Conservation (phyloP, 2,329 filamentous ascomycete species). For the Berkeleyomyces rouxiae region DNA sequence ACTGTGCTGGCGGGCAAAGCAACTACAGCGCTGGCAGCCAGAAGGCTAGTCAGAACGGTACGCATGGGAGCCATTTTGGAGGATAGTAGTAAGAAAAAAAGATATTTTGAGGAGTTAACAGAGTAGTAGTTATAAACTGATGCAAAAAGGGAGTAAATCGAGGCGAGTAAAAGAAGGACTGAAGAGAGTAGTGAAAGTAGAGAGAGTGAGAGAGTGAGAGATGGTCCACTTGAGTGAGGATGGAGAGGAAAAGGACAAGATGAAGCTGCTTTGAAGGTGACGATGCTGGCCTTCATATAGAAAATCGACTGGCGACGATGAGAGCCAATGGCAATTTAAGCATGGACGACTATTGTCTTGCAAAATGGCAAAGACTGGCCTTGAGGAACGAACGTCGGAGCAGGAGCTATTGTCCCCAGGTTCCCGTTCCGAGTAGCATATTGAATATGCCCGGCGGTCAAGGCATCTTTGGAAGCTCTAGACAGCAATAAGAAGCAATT, state of each 20-base stretch:
- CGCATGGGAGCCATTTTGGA: constrained; percentile 10
- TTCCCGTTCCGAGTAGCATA: background rate
- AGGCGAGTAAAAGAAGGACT: background rate
- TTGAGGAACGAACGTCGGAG: background rate
- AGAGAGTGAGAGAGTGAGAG: background rate
- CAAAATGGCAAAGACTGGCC: background rate
- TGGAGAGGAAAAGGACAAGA: background rate
- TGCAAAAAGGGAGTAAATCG: background rate
- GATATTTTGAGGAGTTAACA: too few species aligned
- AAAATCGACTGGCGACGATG: background rate
- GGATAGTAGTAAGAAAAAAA: background rate
- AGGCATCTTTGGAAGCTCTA: background rate
- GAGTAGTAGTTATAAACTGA: background rate
- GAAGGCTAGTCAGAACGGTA: constrained; percentile 5
- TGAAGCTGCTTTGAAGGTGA: background rate
- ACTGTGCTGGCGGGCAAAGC: background rate
- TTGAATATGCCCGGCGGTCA: background rate
- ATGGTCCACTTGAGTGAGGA: background rate
- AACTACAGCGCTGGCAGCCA: constrained; percentile 5
- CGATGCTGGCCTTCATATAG: background rate
- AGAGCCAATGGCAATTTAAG: background rate
- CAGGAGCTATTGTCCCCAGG: background rate
- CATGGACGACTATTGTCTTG: background rate
- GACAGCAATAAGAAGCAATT: background rate
- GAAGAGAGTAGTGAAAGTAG: background rate